Base-by-base conservation (phyloP, 164 flowering plant species). In the Houttuynia cordata region DNA sequence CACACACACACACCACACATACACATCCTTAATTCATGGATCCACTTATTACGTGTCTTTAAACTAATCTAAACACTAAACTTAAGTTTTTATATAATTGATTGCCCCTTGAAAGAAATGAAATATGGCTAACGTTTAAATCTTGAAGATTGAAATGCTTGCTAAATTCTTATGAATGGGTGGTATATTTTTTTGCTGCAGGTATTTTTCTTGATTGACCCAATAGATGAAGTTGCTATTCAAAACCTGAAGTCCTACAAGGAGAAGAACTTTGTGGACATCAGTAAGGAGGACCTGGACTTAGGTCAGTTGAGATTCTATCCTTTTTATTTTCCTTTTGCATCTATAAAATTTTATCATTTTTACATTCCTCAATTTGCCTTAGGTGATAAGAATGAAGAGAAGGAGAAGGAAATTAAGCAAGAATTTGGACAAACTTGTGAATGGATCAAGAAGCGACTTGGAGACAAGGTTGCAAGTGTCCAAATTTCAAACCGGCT, bases 271-370 rank as follows among this genome's bases (percentile, higher is more conserved):
- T 93, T 93, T 68, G 83, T 93, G 58, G 99, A 93, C 71, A 83
- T 88, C 64, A 90, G 89, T 89, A 89, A 89, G 83, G 96, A 92
- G 69, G 96, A 89, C 73, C 68, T 92, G 69, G 91, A 89, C 78
- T 68, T 92, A 72, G 98, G 98, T 92, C 52, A 50, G 66, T 56
- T 47, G 19, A 56, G 23, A 3, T 19, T 24, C 41, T 24, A 18
- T 13, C 24, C 52, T 2, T 53, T 24, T 24, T 40, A 24, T 8
- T 23, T 62, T 55, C 50, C 1, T 18, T 47, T 21, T 54, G 42
- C 4, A 7, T 54, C 22, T 3, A 12, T 37, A 14, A 8, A 51
- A 21, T 13, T 23, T 13, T n/a, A 23, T 20, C 57, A 14, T 24
- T 24, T 50, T 15, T 12, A 24, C n/a, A 25, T 19, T 7, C 19